phyloP scores from a whole-genome alignment of 495 filamentous ascomycete species.

The Sabuloglossum arenarium region DNA sequence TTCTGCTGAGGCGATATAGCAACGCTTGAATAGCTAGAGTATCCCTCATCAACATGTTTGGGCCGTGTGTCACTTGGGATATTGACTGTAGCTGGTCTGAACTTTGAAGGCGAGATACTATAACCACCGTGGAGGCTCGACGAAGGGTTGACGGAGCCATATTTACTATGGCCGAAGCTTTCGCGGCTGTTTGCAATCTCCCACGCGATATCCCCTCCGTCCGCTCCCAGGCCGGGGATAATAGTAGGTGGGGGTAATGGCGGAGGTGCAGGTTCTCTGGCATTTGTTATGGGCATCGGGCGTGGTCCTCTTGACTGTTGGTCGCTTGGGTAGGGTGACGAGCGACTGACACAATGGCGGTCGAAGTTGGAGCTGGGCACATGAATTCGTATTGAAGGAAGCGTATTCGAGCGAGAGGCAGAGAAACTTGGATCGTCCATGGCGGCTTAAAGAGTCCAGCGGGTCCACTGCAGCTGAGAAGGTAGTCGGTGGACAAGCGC shows the following conservation, averaged over 20 bases:
- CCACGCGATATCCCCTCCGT: constrained; percentile 39
- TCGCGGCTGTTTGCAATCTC: constrained; percentile 29
- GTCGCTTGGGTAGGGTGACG: background rate
- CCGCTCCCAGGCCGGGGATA: constrained; percentile 26
- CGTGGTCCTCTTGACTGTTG: constrained; percentile 16
- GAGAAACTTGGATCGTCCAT: constrained; percentile 1
- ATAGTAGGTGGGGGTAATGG: constrained; percentile 40
- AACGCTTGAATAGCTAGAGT: background rate
- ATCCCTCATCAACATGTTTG: constrained; percentile 1
- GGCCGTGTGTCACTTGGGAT: background rate
- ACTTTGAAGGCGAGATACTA: background rate
- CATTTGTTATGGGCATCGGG: constrained; percentile 36
- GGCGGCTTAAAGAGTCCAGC: background rate
- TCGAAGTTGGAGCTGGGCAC: background rate
- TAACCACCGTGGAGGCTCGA: constrained; percentile 30
- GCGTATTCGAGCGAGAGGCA: background rate
- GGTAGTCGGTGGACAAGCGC: background rate
- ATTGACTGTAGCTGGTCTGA: constrained; percentile 10
- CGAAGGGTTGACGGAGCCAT: constrained; percentile 27
- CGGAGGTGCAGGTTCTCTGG: constrained; percentile 29
- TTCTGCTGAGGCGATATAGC: background rate
- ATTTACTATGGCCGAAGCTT: constrained; percentile 8
- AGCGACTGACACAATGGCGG: background rate
- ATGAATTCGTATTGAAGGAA: background rate
- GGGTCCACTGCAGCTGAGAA: background rate